phyloP scores from a whole-genome alignment of 331 rosid species.

The Erythrophleum ivorense region DNA sequence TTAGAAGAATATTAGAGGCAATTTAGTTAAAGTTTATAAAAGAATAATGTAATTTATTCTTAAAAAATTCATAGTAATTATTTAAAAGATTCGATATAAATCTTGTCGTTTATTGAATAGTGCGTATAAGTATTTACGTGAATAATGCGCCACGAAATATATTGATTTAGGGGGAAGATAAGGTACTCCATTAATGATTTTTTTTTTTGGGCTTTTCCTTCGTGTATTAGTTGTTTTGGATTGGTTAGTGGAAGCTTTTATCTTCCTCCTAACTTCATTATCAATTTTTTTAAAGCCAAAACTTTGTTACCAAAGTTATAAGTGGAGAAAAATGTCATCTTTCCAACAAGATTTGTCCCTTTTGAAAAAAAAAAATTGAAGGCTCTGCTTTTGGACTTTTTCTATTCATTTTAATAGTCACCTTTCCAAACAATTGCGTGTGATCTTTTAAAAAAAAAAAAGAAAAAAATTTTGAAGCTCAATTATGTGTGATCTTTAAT shows the following conservation, averaged over 20 bases:
- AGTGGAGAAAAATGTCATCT: constrained; percentile 34
- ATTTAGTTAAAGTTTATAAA: too few species aligned
- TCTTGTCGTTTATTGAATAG: not conserved
- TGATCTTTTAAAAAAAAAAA: too few species aligned
- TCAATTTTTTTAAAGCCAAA: not conserved
- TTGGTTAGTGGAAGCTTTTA: constrained; percentile 1
- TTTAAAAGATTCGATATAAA: not conserved
- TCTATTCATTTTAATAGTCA: not conserved
- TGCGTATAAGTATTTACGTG: not conserved
- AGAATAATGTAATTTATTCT: too few species aligned
- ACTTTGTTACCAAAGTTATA: not conserved
- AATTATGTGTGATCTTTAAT: too few species aligned
- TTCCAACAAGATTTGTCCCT: constrained; percentile 27
- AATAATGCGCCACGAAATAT: not conserved
- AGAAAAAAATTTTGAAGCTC: too few species aligned
- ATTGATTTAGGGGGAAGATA: not conserved
- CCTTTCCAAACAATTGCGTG: not conserved
- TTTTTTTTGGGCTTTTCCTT: not conserved
- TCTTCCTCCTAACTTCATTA: constrained; percentile 1
- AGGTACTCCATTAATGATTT: not conserved
- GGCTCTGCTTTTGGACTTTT: not conserved
- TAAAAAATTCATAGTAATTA: not conserved
- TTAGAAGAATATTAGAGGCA: not conserved
- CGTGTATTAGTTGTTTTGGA: not conserved
- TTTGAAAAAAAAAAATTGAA: not conserved